Base-by-base conservation (phyloP, 805 yeast genomes). In the Diddensiella transvaalensis region DNA sequence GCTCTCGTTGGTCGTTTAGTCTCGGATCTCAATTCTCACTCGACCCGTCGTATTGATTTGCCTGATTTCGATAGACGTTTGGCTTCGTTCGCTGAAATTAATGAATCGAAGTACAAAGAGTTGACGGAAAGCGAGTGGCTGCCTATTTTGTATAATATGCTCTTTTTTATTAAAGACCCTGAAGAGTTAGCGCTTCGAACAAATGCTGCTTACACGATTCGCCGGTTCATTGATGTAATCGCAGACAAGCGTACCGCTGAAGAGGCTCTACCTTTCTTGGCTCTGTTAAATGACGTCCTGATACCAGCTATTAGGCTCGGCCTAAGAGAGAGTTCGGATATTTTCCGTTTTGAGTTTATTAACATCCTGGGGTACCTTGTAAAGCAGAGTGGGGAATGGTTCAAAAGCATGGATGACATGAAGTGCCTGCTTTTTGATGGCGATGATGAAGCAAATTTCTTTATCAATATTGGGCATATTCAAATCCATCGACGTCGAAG, bases 401-500 rank as follows among this genome's bases (percentile, higher is more conserved):
- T 65, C 49, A 68, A 69, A 2, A 87, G 78, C 2, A 68, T 88
- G 32, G 69, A 71, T 21, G 91, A 85, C 56, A 74, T 90, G 89
- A 75, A 77, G 48, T 72, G 77, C 1, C 67, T 91, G 35, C 65
- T 83, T 1, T 75, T 71, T 58, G 73, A 76, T 44, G 83, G 82
- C 37, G 95, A 88, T 57, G 91, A 83, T 32, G 97, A 89, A 58
- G 85, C 88, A 3, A 83, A 87, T 64, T 85, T 87, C 61, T 87
- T 87, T 66, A 63, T 69, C 38, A 88, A 89, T 58, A 74, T 93
- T 42, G 76, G 75, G 51, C 96, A 91, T 64, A 81, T 91, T 32
- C 99, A 91, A 68, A 59, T 84, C 6, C 88, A 84, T 60, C 79
- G 95, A 68, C 83, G 96, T 58, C 89, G 85, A 64, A 76, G 89